phyloP scores from a whole-genome alignment of 1,284 basidiomycete species.

The Rhizoctonia solani region DNA sequence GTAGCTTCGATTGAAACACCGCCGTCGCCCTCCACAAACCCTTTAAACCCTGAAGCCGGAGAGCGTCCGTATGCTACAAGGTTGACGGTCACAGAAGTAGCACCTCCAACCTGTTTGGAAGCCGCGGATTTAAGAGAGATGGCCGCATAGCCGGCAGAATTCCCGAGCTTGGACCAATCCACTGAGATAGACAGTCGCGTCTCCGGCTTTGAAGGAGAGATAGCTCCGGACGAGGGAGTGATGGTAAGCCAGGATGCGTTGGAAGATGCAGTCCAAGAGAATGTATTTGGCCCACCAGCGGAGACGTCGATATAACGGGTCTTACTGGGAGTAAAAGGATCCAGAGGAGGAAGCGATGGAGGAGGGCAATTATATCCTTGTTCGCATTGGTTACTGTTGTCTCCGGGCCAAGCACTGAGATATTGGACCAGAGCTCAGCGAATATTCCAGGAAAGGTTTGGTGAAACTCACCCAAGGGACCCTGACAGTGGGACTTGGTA shows the following conservation, averaged over 20 bases:
- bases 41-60: conserved; percentile 41
- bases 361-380: conserved; percentile 56
- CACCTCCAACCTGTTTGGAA: conserved; percentile 49
- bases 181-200: conserved; percentile 60
- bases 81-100: conserved; percentile 20
- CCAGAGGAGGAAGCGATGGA: conserved; percentile 54
- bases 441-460: background rate
- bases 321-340: conserved; percentile 58
- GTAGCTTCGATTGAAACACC: conserved; percentile 67
- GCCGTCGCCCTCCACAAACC: conserved; percentile 66
- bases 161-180: conserved; percentile 62
- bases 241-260: conserved; percentile 62
- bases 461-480: conserved; percentile 8
- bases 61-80: conserved; percentile 9
- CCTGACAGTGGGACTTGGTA: background rate
- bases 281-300: conserved; percentile 61
- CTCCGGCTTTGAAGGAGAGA: conserved; percentile 57
- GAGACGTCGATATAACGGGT: conserved; percentile 64
- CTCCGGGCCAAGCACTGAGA: conserved; percentile 44
- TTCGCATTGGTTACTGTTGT: conserved; percentile 53
- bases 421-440: background rate
- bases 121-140: conserved; percentile 57
- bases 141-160: conserved; percentile 46
- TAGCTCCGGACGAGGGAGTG: conserved; percentile 53
- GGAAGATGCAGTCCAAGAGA: conserved; percentile 57